Conservation (phyloP, 768 basidiomycete species). For the Trametes cingulata region DNA sequence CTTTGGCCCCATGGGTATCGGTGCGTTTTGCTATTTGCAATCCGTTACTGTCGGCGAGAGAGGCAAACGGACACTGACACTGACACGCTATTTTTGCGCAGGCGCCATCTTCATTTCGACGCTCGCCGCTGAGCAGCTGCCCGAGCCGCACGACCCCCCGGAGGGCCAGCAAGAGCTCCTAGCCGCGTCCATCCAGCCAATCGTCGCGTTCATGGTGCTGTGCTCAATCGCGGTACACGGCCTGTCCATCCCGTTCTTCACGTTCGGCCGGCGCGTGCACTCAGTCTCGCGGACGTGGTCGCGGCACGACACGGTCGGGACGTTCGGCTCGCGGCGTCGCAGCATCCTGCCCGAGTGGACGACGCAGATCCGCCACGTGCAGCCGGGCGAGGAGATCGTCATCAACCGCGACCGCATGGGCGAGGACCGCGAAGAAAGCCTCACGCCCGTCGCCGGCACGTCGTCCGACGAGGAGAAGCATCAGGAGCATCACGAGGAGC, state of each 20-base stretch:
- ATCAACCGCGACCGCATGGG: constrained; percentile 72
- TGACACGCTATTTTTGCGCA: constrained; percentile 25
- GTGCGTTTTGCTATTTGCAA: constrained; percentile 35
- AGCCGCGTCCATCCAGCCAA: constrained; percentile 80
- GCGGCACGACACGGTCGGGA: constrained; percentile 54
- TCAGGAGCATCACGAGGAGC: constrained; percentile 20
- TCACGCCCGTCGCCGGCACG: constrained; percentile 34
- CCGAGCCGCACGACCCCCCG: constrained; percentile 45
- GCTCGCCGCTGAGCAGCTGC: constrained; percentile 65
- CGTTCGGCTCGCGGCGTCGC: constrained; percentile 25
- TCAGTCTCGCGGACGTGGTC: constrained; percentile 91
- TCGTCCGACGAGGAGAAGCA: constrained; percentile 34
- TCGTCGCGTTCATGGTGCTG: constrained; percentile 93
- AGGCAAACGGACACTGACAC: background rate
- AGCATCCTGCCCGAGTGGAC: constrained; percentile 77
- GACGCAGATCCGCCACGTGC: constrained; percentile 69
- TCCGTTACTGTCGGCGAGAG: background rate
- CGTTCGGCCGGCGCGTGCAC: constrained; percentile 89
- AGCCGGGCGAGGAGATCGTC: constrained; percentile 73
- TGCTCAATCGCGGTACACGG: constrained; percentile 88
- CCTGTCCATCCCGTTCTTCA: constrained; percentile 92
- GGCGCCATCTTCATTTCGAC: constrained; percentile 95
- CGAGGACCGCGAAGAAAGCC: constrained; percentile 48
- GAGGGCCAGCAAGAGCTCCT: constrained; percentile 64
- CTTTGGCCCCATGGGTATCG: constrained; percentile 88